Evolutionary conservation across 2,329 filamentous ascomycete genomes (phyloP), one percentile per base, ranked within the genome.

Genomic region (Stachybotrys echinatus): DNA sequence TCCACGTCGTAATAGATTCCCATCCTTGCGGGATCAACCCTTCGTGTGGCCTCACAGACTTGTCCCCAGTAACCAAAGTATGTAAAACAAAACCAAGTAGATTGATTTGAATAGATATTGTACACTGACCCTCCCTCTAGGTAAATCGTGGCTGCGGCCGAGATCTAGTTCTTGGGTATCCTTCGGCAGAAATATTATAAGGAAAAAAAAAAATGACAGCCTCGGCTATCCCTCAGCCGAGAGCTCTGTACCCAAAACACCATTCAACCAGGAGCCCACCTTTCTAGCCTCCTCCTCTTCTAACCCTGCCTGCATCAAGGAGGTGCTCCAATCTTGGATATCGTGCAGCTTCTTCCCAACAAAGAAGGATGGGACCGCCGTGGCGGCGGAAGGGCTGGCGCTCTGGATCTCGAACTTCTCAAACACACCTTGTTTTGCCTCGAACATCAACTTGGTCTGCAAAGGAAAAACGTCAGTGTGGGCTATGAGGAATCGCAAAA

Each of bases 381-480:
- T 22, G 6, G 47, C 23, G 17, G 42, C 27, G 14, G 53, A 31
- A 12, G 20, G 17, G n/a, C 53, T 42, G 3, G 40, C 27, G 5
- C 56, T 58, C 21, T 60, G 56, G n/a, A 71, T 50, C 0, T 47
- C 48, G 45, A 73, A 61, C 1, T 59, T 56, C 6, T 70, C 65
- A 31, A 73, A 53, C 12, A 66, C 47, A 17, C 71, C 71, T 23
- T 72, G 67, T 17, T 61, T 65, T 37, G 68, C 61, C 42, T 69
- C 64, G 51, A 73, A 66, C 18, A 57, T 56, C 17, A 73, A 50
- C 21, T 63, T 61, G n/a, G 54, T 44, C 66, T 69, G 42, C 8
- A 8, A n/a, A n/a, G 12, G 27, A 34, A 19, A n/a, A n/a, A n/a
- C n/a, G 1, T 47, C 4, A 34, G 43, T n/a, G 37, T 3, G 1